These are phyloP conservation scores for Hippophae gyantsensis DNA, from an alignment of 306 rosid species.

Conservation along the genomic window DNA sequence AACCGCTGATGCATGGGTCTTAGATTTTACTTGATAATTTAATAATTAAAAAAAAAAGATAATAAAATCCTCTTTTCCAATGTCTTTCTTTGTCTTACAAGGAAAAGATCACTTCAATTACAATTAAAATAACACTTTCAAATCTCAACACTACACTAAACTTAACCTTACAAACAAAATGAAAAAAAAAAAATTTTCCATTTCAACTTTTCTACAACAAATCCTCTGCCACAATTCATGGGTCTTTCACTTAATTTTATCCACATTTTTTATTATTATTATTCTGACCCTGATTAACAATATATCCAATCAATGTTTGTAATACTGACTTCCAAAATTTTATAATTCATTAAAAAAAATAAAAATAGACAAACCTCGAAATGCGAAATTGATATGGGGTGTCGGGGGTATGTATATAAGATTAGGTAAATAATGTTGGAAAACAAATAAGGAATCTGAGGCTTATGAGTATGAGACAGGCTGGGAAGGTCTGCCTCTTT, in stretches of 20 bases:
- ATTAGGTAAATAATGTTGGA: conserved; percentile 38
- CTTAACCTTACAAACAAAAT: too few relatives aligned
- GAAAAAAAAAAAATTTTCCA: too few relatives aligned
- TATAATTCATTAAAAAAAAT: background rate
- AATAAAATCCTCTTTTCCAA: conserved; percentile 7
- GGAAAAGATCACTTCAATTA: conserved; percentile 1
- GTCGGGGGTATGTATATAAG: conserved; percentile 37
- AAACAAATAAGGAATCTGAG: conserved; percentile 31
- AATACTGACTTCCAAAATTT: background rate
- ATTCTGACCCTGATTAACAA: conserved; percentile 6
- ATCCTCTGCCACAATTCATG: background rate
- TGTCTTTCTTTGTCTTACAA: conserved; percentile 7
- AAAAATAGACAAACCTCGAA: conserved; percentile 27
- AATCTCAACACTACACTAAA: background rate
- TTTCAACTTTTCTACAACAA: too few relatives aligned
- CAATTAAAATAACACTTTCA: background rate
- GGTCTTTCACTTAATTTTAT: background rate
- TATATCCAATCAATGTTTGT: background rate
- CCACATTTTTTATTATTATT: background rate
- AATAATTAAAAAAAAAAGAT: background rate
- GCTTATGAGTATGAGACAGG: conserved; percentile 38
- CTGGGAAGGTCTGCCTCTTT: conserved; percentile 42
- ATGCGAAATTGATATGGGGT: conserved; percentile 41
- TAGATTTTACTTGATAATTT: conserved; percentile 7
- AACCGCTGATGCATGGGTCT: conserved; percentile 22